phyloP scores from a whole-genome alignment of 495 filamentous ascomycete genomes.

The Aspergillus ostianus region DNA sequence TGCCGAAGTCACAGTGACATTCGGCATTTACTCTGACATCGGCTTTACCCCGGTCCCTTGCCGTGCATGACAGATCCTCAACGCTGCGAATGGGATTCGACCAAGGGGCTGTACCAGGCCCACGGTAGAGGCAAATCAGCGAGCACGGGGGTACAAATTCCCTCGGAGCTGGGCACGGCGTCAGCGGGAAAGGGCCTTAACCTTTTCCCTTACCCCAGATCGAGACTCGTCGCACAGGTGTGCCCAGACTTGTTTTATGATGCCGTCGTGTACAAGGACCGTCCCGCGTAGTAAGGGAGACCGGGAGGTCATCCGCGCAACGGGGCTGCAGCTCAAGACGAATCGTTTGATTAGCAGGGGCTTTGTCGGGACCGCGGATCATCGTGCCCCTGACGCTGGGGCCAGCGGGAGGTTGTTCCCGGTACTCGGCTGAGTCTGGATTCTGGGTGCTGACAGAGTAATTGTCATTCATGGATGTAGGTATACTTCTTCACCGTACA shows the following conservation, averaged over 20 bases:
- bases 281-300: conserved; percentile 2
- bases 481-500: background rate
- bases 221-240: conserved; percentile 13
- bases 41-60: background rate
- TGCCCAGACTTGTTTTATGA: conserved; percentile 17
- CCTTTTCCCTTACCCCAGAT: conserved; percentile 18
- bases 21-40: background rate
- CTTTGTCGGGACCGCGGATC: background rate
- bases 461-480: background rate
- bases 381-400: background rate
- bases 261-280: conserved; percentile 14
- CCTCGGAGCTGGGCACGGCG: background rate
- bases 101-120: background rate
- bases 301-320: background rate
- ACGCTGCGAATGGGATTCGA: background rate
- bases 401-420: background rate
- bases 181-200: conserved; percentile 3
- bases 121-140: background rate
- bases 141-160: background rate
- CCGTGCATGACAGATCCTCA: background rate
- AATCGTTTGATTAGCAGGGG: conserved; percentile 4
- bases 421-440: background rate
- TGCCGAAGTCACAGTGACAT: background rate
- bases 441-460: background rate
- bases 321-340: background rate